Evolutionary conservation across 805 yeast genomes (phyloP), one percentile per base, ranked within the genome.

Genomic region (Yueomyces sp.): DNA sequence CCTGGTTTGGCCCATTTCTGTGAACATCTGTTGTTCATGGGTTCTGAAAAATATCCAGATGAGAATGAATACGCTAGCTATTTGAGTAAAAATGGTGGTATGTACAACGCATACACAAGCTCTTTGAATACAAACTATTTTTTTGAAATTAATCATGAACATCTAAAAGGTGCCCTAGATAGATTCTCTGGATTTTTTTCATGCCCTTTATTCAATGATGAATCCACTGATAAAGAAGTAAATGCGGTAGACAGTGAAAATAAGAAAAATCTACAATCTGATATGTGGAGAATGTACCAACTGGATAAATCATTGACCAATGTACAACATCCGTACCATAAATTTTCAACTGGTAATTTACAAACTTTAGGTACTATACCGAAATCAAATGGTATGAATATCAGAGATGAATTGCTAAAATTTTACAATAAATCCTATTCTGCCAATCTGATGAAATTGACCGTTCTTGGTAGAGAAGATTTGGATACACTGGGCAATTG

Each of bases 221-320:
- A 77, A 49, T 81, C 96, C 57, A 85, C 86, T 57, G 95, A 87
- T 56, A 73, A 96, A 44, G 98, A 90, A 63, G 83, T 90, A 53
- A 76, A 79, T 49, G 97, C 97, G 2, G 97, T 90, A 7, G 96
- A 90, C 62, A 83, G 95, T 36, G 98, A 90, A 65, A 86, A 90
- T 67, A 90, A 87, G 60, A 90, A 92, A 66, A 90, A 90, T 59
- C 67, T 92, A 42, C 97, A 90, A 62, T 82, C 73, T 57, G 98
- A 90, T 62, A 58, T 65, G 39, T 87, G 97, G 96, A 76, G 97
- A 55, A 64, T 85, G 41, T 80, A 81, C 55, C 97, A 90, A 64
- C 68, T 90, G 42, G 88, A 84, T 44, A 83, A 85, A 63, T 72
- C 80, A 42, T 66, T 80, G 36, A 70, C 92, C 19, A 85, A 82